Percentiles rank a stretch among this genome's conserved stretches.
phyloP scores from a whole-genome alignment of 805 yeast species.

The Cyberlindnera suaveolens region DNA sequence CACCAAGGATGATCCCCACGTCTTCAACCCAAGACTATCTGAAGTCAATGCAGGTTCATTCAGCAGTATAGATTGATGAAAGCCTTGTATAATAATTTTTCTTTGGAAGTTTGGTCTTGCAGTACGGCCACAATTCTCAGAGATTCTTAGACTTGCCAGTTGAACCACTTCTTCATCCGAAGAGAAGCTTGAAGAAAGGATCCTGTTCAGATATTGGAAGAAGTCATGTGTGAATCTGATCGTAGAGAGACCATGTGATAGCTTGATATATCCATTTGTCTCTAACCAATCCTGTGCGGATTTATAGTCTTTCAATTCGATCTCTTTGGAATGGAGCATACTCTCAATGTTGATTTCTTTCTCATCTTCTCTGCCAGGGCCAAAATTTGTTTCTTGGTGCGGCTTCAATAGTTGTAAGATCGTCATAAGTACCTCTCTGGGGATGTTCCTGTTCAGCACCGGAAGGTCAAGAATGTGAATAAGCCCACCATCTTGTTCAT shows the following conservation, averaged over 20 bases:
- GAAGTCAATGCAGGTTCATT: constrained; percentile 82
- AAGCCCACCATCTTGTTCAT: constrained; percentile 25
- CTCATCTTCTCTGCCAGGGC: constrained; percentile 7
- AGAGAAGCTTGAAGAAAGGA: constrained; percentile 38
- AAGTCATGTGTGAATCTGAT: constrained; percentile 31
- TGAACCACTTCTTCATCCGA: constrained; percentile 38
- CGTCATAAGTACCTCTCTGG: constrained; percentile 36
- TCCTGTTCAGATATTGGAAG: constrained; percentile 41
- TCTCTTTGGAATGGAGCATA: constrained; percentile 29
- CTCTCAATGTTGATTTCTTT: constrained; percentile 7
- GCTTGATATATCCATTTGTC: constrained; percentile 28
- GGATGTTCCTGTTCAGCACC: constrained; percentile 37
- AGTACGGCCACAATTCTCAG: constrained; percentile 80
- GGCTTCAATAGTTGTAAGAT: constrained; percentile 45
- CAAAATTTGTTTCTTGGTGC: constrained; percentile 46
- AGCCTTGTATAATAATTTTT: constrained; percentile 41
- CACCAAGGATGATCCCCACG: constrained; percentile 91
- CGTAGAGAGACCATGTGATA: constrained; percentile 24
- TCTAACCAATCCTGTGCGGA: constrained; percentile 40
- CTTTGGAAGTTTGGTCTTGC: constrained; percentile 72
- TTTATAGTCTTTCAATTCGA: constrained; percentile 23
- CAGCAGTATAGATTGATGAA: constrained; percentile 30
- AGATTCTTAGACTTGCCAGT: constrained; percentile 56
- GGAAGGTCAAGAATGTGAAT: constrained; percentile 60
- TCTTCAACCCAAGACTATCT: constrained; percentile 85